Conservation (phyloP, 2,329 filamentous ascomycete species). For the Helotiales sp. region DNA sequence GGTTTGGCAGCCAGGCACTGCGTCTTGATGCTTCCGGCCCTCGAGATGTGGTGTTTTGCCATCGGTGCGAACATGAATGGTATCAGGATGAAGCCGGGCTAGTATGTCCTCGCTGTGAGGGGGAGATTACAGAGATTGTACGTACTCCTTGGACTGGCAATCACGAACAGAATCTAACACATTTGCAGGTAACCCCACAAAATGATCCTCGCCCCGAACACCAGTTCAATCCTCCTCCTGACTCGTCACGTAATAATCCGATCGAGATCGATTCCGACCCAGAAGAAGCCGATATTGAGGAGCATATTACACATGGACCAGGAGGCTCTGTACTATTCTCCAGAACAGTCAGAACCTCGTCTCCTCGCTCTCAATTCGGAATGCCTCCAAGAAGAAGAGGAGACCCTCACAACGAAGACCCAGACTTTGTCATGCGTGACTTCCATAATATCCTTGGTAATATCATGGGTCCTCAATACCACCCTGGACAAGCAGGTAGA, state of each 20-base stretch:
- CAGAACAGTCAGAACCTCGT: slow-evolving; percentile 36
- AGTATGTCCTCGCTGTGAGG: slow-evolving; percentile 76
- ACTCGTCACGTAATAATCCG: slow-evolving; percentile 11
- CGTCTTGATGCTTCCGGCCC: slow-evolving; percentile 57
- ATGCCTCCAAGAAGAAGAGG: slow-evolving; percentile 17
- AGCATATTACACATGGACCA: slow-evolving; percentile 45
- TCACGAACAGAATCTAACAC: slow-evolving; percentile 38
- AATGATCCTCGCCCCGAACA: slow-evolving; percentile 64
- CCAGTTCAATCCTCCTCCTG: not conserved
- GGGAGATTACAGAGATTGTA: slow-evolving; percentile 87
- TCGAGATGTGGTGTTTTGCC: slow-evolving; percentile 83
- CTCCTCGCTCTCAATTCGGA: slow-evolving; percentile 2
- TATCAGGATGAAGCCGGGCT: slow-evolving; percentile 72
- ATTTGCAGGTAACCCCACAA: slow-evolving; percentile 54
- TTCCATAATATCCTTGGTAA: slow-evolving; percentile 53
- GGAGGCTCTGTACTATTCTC: slow-evolving; percentile 38
- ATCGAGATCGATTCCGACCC: slow-evolving; percentile 57
- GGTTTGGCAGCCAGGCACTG: slow-evolving; percentile 12
- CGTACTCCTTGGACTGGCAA: slow-evolving; percentile 44
- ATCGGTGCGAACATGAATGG: slow-evolving; percentile 82
- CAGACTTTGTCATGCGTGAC: slow-evolving; percentile 42
- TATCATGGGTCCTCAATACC: slow-evolving; percentile 46
- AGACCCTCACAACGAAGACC: slow-evolving; percentile 26
- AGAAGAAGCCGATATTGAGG: slow-evolving; percentile 63
- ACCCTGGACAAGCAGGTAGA: slow-evolving; percentile 37